These are phyloP conservation scores for Eragrostis nindensis DNA, from an alignment of 176 grass and related monocot genomes.

Conservation along the genomic window DNA sequence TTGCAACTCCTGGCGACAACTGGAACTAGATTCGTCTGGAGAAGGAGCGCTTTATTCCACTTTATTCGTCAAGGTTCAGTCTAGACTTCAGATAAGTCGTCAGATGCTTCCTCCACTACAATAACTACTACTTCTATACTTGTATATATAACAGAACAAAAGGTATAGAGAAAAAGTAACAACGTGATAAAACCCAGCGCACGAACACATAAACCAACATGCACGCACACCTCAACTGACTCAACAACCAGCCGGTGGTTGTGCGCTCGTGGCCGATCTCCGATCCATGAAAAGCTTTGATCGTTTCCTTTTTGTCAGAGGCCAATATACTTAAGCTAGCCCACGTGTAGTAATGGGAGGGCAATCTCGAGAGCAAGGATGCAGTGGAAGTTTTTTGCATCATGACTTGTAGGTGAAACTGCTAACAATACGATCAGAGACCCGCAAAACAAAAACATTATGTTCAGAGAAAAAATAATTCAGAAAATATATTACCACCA, in stretches of 20 bases:
- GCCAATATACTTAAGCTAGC: not conserved
- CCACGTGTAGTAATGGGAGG: not conserved
- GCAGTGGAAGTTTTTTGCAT: not conserved
- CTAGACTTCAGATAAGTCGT: not conserved
- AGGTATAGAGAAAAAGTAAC: not conserved
- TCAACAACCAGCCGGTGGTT: conserved; percentile 3
- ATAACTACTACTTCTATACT: not conserved
- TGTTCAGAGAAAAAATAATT: too few relatives aligned
- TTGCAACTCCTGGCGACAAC: not conserved
- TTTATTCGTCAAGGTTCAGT: not conserved
- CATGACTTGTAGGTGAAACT: too few relatives aligned
- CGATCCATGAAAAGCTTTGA: too few relatives aligned
- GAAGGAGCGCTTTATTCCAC: conserved; percentile 4
- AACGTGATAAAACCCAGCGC: conserved; percentile 12
- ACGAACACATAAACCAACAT: not conserved
- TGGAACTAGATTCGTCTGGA: not conserved
- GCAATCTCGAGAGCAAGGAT: not conserved
- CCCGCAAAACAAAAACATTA: too few relatives aligned
- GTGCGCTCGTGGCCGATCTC: not conserved
- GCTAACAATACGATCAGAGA: too few relatives aligned
- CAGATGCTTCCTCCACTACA: conserved; percentile 28
- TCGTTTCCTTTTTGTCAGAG: not conserved
- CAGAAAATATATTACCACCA: too few relatives aligned
- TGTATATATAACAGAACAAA: not conserved
- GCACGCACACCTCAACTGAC: not conserved